These are phyloP conservation scores for Pichia thaimueangensis DNA, from an alignment of 805 yeast genomes.

Conservation along the genomic window DNA sequence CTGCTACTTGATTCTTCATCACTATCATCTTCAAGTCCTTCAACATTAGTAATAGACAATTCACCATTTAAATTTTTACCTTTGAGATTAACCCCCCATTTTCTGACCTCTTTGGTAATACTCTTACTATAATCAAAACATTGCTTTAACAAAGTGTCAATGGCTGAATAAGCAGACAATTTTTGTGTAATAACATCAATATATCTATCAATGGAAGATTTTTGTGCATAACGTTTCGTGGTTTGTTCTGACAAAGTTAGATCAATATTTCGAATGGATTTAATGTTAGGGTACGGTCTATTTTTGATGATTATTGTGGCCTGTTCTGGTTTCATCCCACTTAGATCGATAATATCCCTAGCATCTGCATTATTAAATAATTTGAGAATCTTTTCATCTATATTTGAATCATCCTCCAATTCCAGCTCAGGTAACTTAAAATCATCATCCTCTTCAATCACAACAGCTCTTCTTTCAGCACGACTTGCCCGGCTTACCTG, in stretches of 20 bases:
- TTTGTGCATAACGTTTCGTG: not conserved
- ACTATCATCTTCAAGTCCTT: conserved; percentile 23
- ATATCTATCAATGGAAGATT: conserved; percentile 58
- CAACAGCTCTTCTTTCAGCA: conserved; percentile 14
- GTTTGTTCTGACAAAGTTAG: conserved; percentile 31
- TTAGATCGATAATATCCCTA: conserved; percentile 74
- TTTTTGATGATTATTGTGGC: conserved; percentile 58
- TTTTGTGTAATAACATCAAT: conserved; percentile 65
- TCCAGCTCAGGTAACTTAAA: conserved; percentile 26
- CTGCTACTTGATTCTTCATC: conserved; percentile 21
- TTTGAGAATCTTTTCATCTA: conserved; percentile 61
- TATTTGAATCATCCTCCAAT: conserved; percentile 28
- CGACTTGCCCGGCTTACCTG: conserved; percentile 1
- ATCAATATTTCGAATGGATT: conserved; percentile 51
- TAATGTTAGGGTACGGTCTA: conserved; percentile 65
- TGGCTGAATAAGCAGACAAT: conserved; percentile 86
- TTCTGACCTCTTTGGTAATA: conserved; percentile 64
- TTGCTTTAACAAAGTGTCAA: conserved; percentile 79
- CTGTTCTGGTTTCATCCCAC: conserved; percentile 58
- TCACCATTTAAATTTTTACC: conserved; percentile 49
- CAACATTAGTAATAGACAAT: conserved; percentile 53
- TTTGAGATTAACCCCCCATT: conserved; percentile 83
- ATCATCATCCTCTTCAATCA: conserved; percentile 32
- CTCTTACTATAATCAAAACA: conserved; percentile 73
- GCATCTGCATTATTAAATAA: conserved; percentile 74